phyloP scores from a whole-genome alignment of 1,139 yeast species.

The Nakaseomyces nivariensis region DNA sequence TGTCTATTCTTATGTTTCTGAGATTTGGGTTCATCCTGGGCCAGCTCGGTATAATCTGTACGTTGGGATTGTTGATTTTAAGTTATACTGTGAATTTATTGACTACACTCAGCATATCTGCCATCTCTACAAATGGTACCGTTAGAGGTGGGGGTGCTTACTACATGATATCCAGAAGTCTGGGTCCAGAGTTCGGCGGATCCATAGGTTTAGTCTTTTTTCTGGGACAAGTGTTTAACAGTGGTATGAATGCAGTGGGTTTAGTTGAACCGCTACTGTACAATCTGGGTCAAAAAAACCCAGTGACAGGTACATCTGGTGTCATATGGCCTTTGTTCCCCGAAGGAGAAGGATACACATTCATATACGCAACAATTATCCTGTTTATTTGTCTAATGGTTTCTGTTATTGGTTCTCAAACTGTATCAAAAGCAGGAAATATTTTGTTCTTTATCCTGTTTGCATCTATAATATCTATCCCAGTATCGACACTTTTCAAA shows the following conservation, averaged over 20 bases:
- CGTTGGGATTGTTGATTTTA: conserved; percentile 45
- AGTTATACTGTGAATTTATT: conserved; percentile 58
- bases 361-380: conserved; percentile 55
- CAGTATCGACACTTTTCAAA: conserved; percentile 61
- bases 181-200: conserved; percentile 81
- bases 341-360: conserved; percentile 45
- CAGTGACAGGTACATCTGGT: conserved; percentile 36
- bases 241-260: conserved; percentile 74
- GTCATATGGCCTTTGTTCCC: conserved; percentile 45
- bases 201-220: conserved; percentile 71
- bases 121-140: conserved; percentile 74
- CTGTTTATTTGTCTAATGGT: conserved; percentile 65
- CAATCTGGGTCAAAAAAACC: conserved; percentile 38
- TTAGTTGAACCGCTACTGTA: conserved; percentile 62
- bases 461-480: conserved; percentile 70
- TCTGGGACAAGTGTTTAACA: conserved; percentile 65
- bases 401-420: conserved; percentile 71
- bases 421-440: conserved; percentile 79
- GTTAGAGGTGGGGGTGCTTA: conserved; percentile 82
- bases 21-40: conserved; percentile 74
- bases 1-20: conserved; percentile 72
- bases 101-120: conserved; percentile 65
- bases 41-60: conserved; percentile 64
- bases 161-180: conserved; percentile 67
- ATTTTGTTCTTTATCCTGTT: conserved; percentile 60